phyloP scores from a whole-genome alignment of 306 rosid species.

The Fragaria iinumae region DNA sequence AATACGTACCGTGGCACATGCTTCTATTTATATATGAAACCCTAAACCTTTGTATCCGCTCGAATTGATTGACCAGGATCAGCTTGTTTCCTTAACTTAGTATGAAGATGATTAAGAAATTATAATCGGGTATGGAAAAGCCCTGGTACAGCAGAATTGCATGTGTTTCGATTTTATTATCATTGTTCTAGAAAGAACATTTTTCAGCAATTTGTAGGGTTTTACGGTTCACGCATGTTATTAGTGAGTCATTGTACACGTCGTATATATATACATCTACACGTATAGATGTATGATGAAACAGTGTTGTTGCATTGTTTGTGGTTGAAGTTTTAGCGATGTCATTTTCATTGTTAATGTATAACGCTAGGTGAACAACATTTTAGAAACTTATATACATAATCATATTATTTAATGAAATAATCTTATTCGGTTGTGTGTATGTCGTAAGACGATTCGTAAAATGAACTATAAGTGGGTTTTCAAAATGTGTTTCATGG shows the following conservation, averaged over 20 bases:
- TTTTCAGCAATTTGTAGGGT: not conserved
- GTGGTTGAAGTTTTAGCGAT: not conserved
- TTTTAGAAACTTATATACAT: too few relatives aligned
- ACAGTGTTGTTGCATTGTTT: not conserved
- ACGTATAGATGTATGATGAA: not conserved
- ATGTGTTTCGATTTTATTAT: not conserved
- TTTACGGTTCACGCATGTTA: not conserved
- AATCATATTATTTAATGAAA: too few relatives aligned
- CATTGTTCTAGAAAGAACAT: not conserved
- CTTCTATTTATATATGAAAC: not conserved
- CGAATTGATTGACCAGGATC: not conserved
- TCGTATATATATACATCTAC: too few relatives aligned
- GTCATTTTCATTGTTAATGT: not conserved
- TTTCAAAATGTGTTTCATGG: too few relatives aligned
- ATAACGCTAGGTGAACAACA: not conserved
- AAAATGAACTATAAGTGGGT: too few relatives aligned
- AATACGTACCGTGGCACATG: slow-evolving; percentile 5
- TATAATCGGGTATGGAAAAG: not conserved
- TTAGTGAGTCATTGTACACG: not conserved
- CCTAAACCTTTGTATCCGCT: not conserved
- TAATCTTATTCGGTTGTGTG: too few relatives aligned
- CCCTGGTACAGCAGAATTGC: slow-evolving; percentile 6
- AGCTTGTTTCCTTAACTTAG: slow-evolving; percentile 10
- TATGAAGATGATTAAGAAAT: not conserved
- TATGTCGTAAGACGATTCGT: too few relatives aligned